These are phyloP conservation scores for Trametes meyenii DNA, from an alignment of 768 basidiomycete species.

Conservation along the genomic window DNA sequence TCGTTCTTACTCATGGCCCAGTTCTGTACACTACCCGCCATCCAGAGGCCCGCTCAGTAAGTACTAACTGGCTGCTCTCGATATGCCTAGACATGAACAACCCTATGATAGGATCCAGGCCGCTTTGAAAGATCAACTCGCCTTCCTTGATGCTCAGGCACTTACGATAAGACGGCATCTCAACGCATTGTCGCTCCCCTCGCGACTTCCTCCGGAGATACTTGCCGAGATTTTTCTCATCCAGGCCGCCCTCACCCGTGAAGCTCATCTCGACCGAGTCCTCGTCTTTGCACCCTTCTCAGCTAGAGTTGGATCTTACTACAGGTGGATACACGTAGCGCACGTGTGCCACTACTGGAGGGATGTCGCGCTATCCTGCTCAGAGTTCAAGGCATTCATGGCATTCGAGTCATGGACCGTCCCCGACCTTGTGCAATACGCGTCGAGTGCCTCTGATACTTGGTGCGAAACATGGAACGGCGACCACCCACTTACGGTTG, in stretches of 20 bases:
- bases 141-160: not conserved
- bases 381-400: slow-evolving; percentile 3
- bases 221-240: slow-evolving; percentile 9
- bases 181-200: not conserved
- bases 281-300: not conserved
- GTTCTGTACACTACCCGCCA: not conserved
- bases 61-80: not conserved
- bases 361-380: slow-evolving; percentile 1
- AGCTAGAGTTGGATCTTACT: not conserved
- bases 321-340: slow-evolving; percentile 11
- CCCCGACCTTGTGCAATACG: not conserved
- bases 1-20: not conserved
- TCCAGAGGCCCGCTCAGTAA: not conserved
- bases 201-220: slow-evolving; percentile 5
- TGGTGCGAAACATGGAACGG: not conserved
- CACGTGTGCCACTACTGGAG: slow-evolving; percentile 13
- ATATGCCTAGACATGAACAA: too few relatives aligned
- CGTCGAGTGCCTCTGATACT: too few relatives aligned
- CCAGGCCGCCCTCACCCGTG: slow-evolving; percentile 1
- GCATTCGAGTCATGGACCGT: not conserved
- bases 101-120: not conserved
- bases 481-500: slow-evolving; percentile 3
- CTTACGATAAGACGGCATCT: not conserved
- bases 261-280: not conserved
- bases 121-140: not conserved